A percentile compares a stretch with the other conserved stretches of the same genome.
phyloP scores from a whole-genome alignment of 495 filamentous ascomycete genomes.

The Penicillium dipodomyicola region DNA sequence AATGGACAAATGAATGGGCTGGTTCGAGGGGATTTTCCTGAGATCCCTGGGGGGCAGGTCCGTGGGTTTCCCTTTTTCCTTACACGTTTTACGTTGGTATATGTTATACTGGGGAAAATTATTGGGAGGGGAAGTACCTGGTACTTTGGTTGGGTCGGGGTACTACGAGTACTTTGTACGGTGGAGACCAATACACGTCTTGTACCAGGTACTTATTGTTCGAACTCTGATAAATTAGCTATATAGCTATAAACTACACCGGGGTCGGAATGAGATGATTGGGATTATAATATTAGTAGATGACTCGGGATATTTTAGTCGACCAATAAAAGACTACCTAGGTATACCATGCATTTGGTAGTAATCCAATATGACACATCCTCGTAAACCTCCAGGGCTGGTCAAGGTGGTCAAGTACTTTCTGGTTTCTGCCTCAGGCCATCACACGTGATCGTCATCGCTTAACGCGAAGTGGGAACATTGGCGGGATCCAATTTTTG shows the following conservation, averaged over 20 bases:
- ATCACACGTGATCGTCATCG: constrained; percentile 38
- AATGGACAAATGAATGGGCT: constrained; percentile 17
- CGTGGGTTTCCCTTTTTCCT: constrained; percentile 13
- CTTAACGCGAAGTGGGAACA: constrained; percentile 44
- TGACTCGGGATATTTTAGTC: background rate
- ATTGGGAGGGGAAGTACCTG: constrained; percentile 4
- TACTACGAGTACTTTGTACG: background rate
- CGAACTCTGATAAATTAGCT: background rate
- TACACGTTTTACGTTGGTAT: constrained; percentile 11
- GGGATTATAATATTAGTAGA: background rate
- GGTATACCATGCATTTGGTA: too few relatives aligned
- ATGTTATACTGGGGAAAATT: background rate
- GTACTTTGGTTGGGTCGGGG: constrained; percentile 9
- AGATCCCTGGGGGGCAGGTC: constrained; percentile 7
- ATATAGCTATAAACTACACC: background rate
- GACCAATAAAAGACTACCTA: background rate
- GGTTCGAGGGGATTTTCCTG: constrained; percentile 29
- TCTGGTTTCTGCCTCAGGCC: constrained; percentile 9
- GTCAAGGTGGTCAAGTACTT: too few relatives aligned
- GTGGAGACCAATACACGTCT: background rate
- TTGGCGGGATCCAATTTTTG: constrained; percentile 34
- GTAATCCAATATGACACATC: background rate
- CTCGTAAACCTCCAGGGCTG: too few relatives aligned
- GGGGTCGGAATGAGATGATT: constrained; percentile 7
- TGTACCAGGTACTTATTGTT: constrained; percentile 3